Conservation (phyloP, 1,139 yeast genomes). For the Suhomyces bolitotheri region DNA sequence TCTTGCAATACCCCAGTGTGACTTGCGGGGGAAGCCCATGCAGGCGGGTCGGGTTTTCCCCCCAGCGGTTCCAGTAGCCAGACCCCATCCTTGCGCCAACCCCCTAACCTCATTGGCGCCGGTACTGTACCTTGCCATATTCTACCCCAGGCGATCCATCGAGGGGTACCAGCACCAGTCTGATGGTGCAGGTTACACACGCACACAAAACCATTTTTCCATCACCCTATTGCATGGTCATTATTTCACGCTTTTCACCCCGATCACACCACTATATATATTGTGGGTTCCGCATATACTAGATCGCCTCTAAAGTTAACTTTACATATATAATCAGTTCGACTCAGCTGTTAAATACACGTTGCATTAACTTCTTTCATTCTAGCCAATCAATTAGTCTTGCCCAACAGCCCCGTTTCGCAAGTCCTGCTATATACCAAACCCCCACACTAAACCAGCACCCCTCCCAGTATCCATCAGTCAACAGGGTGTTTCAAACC, state of each 20-base stretch:
- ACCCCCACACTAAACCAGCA: too few relatives aligned
- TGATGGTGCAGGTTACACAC: conserved; percentile 4
- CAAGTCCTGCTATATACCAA: too few relatives aligned
- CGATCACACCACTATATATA: conserved; percentile 10
- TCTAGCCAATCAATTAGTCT: too few relatives aligned
- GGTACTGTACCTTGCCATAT: not conserved
- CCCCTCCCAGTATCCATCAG: too few relatives aligned
- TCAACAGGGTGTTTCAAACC: too few relatives aligned
- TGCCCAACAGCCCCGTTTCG: too few relatives aligned
- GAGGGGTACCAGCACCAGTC: conserved; percentile 7
- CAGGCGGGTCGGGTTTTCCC: too few relatives aligned
- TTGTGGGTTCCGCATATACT: conserved; percentile 1
- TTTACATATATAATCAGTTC: not conserved
- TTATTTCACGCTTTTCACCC: conserved; percentile 12
- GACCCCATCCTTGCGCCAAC: not conserved
- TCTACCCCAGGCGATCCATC: not conserved
- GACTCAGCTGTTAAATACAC: too few relatives aligned
- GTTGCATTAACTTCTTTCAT: too few relatives aligned
- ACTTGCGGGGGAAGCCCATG: not conserved
- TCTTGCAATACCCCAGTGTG: too few relatives aligned
- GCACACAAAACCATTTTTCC: conserved; percentile 5
- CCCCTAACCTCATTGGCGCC: not conserved
- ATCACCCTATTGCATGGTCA: conserved; percentile 9
- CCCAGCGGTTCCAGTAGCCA: not conserved
- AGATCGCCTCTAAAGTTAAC: not conserved